Percentiles rank a stretch among this genome's conserved stretches.
Conservation (phyloP, 2,329 filamentous ascomycete species). For the Sarocladium strictum region DNA sequence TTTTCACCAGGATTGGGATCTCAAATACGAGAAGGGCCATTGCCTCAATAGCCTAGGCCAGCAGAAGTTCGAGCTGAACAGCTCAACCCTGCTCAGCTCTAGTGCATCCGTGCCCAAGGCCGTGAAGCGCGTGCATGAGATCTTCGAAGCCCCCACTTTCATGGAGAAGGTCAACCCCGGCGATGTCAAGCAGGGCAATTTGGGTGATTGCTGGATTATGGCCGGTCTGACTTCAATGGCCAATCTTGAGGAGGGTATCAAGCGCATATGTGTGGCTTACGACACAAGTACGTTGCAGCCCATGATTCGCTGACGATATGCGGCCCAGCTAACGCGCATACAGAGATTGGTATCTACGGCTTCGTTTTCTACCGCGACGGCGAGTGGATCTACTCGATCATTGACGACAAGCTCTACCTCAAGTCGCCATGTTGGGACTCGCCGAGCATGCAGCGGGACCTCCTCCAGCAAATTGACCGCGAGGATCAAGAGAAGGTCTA, state of each 20-base stretch:
- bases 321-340: slow-evolving; percentile 11
- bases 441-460: slow-evolving; percentile 64
- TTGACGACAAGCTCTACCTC: slow-evolving; percentile 86
- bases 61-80: slow-evolving; percentile 45
- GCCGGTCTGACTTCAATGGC: slow-evolving; percentile 71
- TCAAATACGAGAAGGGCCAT: slow-evolving; percentile 57
- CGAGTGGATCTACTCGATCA: slow-evolving; percentile 86
- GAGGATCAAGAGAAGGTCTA: slow-evolving; percentile 68
- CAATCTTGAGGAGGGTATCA: slow-evolving; percentile 64
- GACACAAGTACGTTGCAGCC: slow-evolving; percentile 45
- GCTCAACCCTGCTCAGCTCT: slow-evolving; percentile 38
- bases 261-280: slow-evolving; percentile 69
- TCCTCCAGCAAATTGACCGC: slow-evolving; percentile 70
- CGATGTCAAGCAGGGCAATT: slow-evolving; percentile 70
- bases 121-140: slow-evolving; percentile 69
- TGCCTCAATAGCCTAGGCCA: slow-evolving; percentile 48
- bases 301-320: neutral
- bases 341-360: slow-evolving; percentile 72
- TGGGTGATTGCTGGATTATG: slow-evolving; percentile 82
- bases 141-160: slow-evolving; percentile 70
- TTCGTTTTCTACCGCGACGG: slow-evolving; percentile 87
- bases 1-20: slow-evolving; percentile 51
- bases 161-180: slow-evolving; percentile 58
- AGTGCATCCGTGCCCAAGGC: slow-evolving; percentile 57
- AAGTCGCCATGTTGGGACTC: slow-evolving; percentile 79